phyloP scores from a whole-genome alignment of 1,284 basidiomycete species.

The Heliocybe sulcata region DNA sequence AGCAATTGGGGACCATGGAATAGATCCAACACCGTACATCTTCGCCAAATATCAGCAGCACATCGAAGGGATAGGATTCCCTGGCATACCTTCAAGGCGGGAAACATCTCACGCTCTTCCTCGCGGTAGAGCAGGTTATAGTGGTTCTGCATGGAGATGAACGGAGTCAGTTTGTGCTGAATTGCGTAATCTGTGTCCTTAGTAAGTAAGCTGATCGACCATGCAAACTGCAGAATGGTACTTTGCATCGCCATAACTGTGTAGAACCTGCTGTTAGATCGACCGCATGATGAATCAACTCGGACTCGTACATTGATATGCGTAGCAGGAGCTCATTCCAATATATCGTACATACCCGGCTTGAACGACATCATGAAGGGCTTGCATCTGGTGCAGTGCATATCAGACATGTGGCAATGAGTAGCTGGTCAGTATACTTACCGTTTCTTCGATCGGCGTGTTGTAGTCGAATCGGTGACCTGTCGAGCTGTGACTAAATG shows the following conservation, averaged over 20 bases:
- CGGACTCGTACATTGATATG: constrained; percentile 12
- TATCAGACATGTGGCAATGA: neutral
- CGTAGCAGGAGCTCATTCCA: constrained; percentile 28
- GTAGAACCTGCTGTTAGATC: neutral
- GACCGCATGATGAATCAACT: neutral
- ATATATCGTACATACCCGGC: constrained; percentile 38
- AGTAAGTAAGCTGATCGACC: constrained; percentile 6
- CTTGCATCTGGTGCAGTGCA: constrained; percentile 26
- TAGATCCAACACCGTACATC: constrained; percentile 27
- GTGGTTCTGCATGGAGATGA: constrained; percentile 49
- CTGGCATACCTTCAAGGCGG: constrained; percentile 21
- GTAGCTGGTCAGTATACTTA: constrained; percentile 5
- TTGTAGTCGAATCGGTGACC: constrained; percentile 35
- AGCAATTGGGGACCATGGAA: constrained; percentile 33
- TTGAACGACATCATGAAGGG: constrained; percentile 40
- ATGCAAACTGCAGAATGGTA: too few relatives aligned
- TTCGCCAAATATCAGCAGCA: constrained; percentile 5
- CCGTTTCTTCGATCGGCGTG: constrained; percentile 35
- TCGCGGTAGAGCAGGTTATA: constrained; percentile 42
- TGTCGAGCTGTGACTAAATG: neutral
- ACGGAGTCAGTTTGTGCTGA: constrained; percentile 33
- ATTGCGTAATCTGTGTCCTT: constrained; percentile 20
- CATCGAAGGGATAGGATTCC: constrained; percentile 5
- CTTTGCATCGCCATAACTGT: constrained; percentile 18
- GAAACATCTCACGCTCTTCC: constrained; percentile 44